Evolutionary conservation across 2,329 filamentous ascomycete genomes (phyloP), one percentile per base, ranked within the genome.

Genomic region (Trichoderma aggressivum): DNA sequence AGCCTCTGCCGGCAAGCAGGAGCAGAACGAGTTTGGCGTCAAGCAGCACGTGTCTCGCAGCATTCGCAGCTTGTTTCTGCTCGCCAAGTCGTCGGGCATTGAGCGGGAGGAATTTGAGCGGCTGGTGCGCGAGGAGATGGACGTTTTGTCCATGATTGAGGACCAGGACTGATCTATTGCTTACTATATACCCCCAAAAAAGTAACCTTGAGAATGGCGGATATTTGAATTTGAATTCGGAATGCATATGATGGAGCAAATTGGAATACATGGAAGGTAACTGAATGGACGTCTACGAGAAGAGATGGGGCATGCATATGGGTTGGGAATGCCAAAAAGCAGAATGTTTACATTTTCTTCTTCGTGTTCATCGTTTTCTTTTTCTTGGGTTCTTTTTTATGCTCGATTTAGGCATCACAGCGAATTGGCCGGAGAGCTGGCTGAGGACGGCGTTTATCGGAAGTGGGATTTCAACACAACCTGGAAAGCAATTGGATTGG

Each of bases 31-130:
- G 80, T 87, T 91, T 70, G 92, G 90, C 16, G 88, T 96, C 69
- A 92, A 92, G 80, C 91, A 94, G 80, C 92, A 95, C 80, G 89
- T 96, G 58, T 90, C 90, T 43, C 90, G 91, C 10, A 92, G 90
- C 77, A 87, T 96, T 70, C 91, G 93, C 83, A 94, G 91, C 79
- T 80, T 96, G 74, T 95, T 89, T 79, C 82, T 91, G 74, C 81
- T 96, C 73, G 90, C 92, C 28, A 87, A 87, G 55, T 86, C 90
- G 1, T 89, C 89, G 26, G 92, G 92, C 0, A 94, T 96, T 75
- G 89, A 92, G 64, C 84, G 90, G 58, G 88, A 88, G 39, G 92
- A 95, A 78, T 96, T 95, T 80, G 90, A 92, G 79, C 84, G 87
- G 65, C 84, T 94, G 72, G 87, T 95, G 14, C 87, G 86, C 79